These are phyloP conservation scores for Hypomyces perniciosus DNA, from an alignment of 2,329 filamentous ascomycete genomes.

Conservation along the genomic window DNA sequence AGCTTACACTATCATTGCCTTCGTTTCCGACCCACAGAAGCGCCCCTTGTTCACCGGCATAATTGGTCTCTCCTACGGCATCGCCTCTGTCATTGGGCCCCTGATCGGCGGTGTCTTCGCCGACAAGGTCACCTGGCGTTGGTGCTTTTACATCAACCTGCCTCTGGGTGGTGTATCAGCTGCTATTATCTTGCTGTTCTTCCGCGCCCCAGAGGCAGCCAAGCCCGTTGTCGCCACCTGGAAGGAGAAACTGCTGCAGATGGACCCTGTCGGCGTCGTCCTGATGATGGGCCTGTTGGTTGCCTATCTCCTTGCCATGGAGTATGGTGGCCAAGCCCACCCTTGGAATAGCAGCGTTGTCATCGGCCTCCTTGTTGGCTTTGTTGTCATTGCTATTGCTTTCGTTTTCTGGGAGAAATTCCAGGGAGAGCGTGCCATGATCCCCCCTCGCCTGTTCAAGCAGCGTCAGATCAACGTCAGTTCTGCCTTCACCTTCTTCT, in stretches of 20 bases:
- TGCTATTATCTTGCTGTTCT: slow-evolving; percentile 24
- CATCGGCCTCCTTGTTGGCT: slow-evolving; percentile 32
- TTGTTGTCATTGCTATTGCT: slow-evolving; percentile 21
- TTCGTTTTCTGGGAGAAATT: slow-evolving; percentile 30
- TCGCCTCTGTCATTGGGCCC: slow-evolving; percentile 20
- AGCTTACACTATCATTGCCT: slow-evolving; percentile 39
- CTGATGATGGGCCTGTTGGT: slow-evolving; percentile 28
- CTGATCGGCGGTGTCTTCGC: slow-evolving; percentile 23
- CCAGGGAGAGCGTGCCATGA: slow-evolving; percentile 34
- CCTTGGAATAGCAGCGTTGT: slow-evolving; percentile 31
- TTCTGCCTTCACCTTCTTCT: slow-evolving; percentile 31
- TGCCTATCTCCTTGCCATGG: slow-evolving; percentile 41
- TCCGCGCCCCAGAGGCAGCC: slow-evolving; percentile 26
- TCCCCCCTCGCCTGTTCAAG: slow-evolving; percentile 28
- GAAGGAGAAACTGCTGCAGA: slow-evolving; percentile 34
- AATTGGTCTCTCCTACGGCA: slow-evolving; percentile 18
- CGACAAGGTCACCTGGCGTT: slow-evolving; percentile 22
- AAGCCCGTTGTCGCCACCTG: slow-evolving; percentile 23
- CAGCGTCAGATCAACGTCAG: slow-evolving; percentile 26
- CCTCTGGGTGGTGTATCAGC: slow-evolving; percentile 20
- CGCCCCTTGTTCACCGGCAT: slow-evolving; percentile 20
- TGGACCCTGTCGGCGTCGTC: slow-evolving; percentile 26
- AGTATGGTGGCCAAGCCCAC: slow-evolving; percentile 36
- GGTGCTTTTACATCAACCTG: slow-evolving; percentile 27
- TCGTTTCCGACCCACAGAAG: slow-evolving; percentile 20